phyloP scores from a whole-genome alignment of 805 yeast genomes.

The Lachancea dasiensis region DNA sequence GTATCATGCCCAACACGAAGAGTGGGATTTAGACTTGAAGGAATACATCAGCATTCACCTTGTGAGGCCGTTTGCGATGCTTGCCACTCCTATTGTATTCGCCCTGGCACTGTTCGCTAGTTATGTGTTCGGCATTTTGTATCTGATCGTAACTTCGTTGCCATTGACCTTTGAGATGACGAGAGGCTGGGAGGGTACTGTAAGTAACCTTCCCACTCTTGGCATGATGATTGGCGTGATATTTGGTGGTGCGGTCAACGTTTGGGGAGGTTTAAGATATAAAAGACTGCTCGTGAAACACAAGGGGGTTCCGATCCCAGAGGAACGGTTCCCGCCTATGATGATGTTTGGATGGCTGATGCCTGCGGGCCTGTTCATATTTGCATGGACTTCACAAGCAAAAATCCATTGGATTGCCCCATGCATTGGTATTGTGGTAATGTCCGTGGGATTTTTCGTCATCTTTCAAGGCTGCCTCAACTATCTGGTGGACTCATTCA shows the following conservation, averaged over 20 bases:
- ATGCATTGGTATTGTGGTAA: conserved; percentile 48
- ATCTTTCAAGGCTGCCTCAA: conserved; percentile 59
- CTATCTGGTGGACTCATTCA: conserved; percentile 54
- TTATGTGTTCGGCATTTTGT: background rate
- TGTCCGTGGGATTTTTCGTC: conserved; percentile 46
- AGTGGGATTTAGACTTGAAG: conserved; percentile 1
- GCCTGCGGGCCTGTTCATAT: conserved; percentile 47
- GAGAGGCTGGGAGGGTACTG: conserved; percentile 2
- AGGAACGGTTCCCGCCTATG: conserved; percentile 50
- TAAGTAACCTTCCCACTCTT: background rate
- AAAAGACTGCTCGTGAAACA: conserved; percentile 40
- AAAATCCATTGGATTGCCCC: conserved; percentile 51
- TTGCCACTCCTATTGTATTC: conserved; percentile 1
- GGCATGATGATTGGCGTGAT: background rate
- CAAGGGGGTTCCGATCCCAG: conserved; percentile 50
- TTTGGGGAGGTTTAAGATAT: conserved; percentile 44
- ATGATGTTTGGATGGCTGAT: conserved; percentile 52
- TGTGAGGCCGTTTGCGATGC: conserved; percentile 2
- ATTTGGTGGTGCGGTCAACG: conserved; percentile 34
- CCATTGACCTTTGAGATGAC: conserved; percentile 1
- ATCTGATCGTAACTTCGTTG: conserved; percentile 1
- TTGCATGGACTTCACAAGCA: conserved; percentile 51
- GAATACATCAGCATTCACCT: background rate
- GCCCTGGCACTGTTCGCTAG: conserved; percentile 1
- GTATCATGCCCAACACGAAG: conserved; percentile 1